Conservation (phyloP, 441 rosid genomes). For the Heliophila coronopifolia region DNA sequence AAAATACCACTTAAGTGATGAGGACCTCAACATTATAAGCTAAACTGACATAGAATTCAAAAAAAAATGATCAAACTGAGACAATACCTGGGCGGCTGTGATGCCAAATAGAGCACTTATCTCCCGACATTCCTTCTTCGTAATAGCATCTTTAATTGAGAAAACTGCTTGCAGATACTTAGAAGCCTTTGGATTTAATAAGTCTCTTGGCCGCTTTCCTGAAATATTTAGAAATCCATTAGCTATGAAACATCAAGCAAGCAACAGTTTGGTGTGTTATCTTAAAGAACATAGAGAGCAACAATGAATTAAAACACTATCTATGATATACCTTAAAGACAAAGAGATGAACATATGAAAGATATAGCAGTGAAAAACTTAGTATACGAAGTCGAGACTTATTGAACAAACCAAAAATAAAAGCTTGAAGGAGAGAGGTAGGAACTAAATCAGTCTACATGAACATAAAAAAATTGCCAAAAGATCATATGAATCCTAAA, state of each 20-base stretch:
- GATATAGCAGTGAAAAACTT: slow-evolving; percentile 5
- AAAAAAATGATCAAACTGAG: too few species aligned
- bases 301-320: slow-evolving; percentile 6
- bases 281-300: background rate
- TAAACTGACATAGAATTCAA: background rate
- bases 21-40: background rate
- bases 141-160: slow-evolving; percentile 84
- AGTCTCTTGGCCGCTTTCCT: slow-evolving; percentile 98
- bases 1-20: background rate
- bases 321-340: background rate
- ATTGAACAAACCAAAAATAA: background rate
- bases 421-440: background rate
- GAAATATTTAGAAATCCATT: slow-evolving; percentile 26
- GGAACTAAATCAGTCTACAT: background rate
- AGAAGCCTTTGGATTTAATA: slow-evolving; percentile 87
- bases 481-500: background rate
- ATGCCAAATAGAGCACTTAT: slow-evolving; percentile 89
- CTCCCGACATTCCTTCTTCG: slow-evolving; percentile 89
- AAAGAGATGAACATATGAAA: background rate
- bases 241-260: slow-evolving; percentile 21
- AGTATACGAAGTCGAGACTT: background rate
- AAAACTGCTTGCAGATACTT: slow-evolving; percentile 88
- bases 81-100: too few species aligned
- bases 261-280: slow-evolving; percentile 8
- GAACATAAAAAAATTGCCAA: background rate